These are phyloP conservation scores for Colletotrichum musicola DNA, from an alignment of 2,329 filamentous ascomycete genomes.

Conservation along the genomic window DNA sequence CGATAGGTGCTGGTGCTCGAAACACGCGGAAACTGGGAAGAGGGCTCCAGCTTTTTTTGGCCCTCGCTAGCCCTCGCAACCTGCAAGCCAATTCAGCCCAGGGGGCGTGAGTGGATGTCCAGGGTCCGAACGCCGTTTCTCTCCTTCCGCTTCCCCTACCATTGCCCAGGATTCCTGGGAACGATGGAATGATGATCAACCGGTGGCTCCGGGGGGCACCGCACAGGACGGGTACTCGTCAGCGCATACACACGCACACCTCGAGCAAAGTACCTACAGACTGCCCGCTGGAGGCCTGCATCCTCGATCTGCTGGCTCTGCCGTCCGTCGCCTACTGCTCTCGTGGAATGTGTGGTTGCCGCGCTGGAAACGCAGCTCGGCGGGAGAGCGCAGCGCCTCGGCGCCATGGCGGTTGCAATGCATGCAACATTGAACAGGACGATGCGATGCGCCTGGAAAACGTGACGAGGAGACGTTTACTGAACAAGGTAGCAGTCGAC, in stretches of 20 bases:
- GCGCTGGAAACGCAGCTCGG: background rate
- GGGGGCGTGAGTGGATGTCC: slow-evolving; percentile 1
- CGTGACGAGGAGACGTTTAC: slow-evolving; percentile 10
- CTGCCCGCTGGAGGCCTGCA: slow-evolving; percentile 25
- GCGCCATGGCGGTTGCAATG: slow-evolving; percentile 21
- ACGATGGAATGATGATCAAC: slow-evolving; percentile 33
- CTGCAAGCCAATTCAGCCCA: background rate
- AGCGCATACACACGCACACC: background rate
- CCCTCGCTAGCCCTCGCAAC: too few species aligned
- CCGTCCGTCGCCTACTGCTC: background rate
- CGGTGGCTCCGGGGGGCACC: slow-evolving; percentile 9
- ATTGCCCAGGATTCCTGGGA: slow-evolving; percentile 28
- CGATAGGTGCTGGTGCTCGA: slow-evolving; percentile 24
- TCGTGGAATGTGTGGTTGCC: slow-evolving; percentile 18
- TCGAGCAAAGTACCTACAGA: too few species aligned
- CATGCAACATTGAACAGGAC: slow-evolving; percentile 22
- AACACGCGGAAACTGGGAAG: slow-evolving; percentile 37
- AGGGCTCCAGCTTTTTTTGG: slow-evolving; percentile 16
- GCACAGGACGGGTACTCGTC: slow-evolving; percentile 13
- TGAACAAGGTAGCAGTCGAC: slow-evolving; percentile 1
- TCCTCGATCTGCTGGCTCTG: background rate
- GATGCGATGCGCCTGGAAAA: background rate
- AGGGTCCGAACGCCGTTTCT: slow-evolving; percentile 32
- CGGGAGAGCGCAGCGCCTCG: background rate
- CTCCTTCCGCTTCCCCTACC: background rate